phyloP scores from a whole-genome alignment of 1,284 basidiomycete genomes.

The Melanopsichium pennsylvanicum region DNA sequence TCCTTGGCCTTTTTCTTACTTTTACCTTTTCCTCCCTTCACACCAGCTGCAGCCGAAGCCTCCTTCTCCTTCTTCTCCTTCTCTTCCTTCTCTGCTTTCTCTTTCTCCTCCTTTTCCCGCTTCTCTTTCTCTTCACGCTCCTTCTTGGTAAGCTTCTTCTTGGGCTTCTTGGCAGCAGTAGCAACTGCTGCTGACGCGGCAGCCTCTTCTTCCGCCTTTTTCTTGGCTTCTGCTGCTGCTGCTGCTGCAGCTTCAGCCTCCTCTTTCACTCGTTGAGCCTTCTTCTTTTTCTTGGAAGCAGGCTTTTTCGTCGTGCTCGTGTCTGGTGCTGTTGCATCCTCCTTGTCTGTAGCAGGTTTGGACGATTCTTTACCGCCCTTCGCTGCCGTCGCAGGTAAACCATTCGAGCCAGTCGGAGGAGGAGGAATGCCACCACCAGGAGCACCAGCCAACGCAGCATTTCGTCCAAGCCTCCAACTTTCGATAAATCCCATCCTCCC shows the following conservation, averaged over 20 bases:
- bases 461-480: conserved; percentile 50
- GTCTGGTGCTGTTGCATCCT: conserved; percentile 16
- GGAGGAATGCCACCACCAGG: conserved; percentile 8
- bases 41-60: conserved; percentile 20
- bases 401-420: conserved; percentile 11
- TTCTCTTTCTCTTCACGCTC: conserved; percentile 40
- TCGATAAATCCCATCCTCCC: conserved; percentile 57
- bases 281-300: conserved; percentile 51
- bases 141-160: conserved; percentile 56
- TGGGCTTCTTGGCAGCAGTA: conserved; percentile 33
- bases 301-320: conserved; percentile 35
- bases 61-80: conserved; percentile 48
- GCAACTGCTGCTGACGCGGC: conserved; percentile 34
- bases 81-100: conserved; percentile 56
- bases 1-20: conserved; percentile 54
- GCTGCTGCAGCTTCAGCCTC: conserved; percentile 44
- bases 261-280: conserved; percentile 46
- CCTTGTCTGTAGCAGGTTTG: conserved; percentile 41
- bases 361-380: conserved; percentile 30
- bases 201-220: conserved; percentile 37
- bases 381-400: conserved; percentile 8
- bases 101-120: conserved; percentile 45
- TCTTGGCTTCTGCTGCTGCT: conserved; percentile 44
- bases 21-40: conserved; percentile 32
- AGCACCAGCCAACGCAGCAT: conserved; percentile 52